phyloP scores from a whole-genome alignment of 2,329 filamentous ascomycete genomes.

The Raffaelea arxii region DNA sequence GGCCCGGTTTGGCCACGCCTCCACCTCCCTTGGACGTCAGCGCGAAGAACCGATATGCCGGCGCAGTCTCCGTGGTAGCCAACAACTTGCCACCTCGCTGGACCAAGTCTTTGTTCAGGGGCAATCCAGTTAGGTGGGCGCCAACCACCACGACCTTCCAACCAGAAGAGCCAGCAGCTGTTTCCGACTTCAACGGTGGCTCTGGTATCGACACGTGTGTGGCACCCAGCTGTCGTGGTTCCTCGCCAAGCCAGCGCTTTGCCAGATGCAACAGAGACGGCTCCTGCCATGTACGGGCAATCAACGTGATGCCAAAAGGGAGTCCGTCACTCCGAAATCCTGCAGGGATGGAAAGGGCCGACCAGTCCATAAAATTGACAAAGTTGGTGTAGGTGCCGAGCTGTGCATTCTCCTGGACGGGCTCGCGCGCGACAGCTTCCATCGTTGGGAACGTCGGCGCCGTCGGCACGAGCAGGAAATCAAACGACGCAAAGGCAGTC shows the following conservation, averaged over 20 bases:
- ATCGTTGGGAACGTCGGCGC: conserved; percentile 42
- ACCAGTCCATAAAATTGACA: conserved; percentile 50
- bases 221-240: conserved; percentile 18
- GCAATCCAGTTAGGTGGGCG: conserved; percentile 19
- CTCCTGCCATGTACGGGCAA: conserved; percentile 26
- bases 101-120: conserved; percentile 16
- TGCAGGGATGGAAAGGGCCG: conserved; percentile 42
- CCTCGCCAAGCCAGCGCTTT: conserved; percentile 3
- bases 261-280: conserved; percentile 19
- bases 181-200: background rate
- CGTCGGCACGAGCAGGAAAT: conserved; percentile 46
- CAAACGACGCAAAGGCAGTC: conserved; percentile 29
- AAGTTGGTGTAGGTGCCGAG: conserved; percentile 50
- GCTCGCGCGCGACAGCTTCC: conserved; percentile 38
- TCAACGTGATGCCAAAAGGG: conserved; percentile 28
- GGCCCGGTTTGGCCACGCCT: conserved; percentile 20
- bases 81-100: conserved; percentile 19
- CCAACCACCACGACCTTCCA: conserved; percentile 21
- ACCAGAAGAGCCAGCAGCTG: too few relatives aligned
- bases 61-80: conserved; percentile 18
- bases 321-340: conserved; percentile 26
- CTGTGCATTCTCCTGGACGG: conserved; percentile 42
- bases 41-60: conserved; percentile 20
- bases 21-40: conserved; percentile 10
- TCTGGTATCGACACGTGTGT: conserved; percentile 9